Conservation (phyloP, 2,329 filamentous ascomycete genomes). For the Cercospora canescens region DNA sequence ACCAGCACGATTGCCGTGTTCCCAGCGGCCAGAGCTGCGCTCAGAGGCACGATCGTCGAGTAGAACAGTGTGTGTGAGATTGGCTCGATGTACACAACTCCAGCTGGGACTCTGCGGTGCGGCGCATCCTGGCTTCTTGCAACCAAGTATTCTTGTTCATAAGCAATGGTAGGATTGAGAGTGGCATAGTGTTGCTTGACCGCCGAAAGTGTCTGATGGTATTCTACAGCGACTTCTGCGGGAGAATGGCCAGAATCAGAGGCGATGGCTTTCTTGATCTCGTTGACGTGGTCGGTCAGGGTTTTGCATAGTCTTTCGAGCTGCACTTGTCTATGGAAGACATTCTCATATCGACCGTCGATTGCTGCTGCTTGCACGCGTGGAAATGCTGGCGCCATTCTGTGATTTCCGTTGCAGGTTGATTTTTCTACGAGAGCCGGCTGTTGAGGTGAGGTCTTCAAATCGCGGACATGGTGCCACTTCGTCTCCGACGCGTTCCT, state of each 20-base stretch:
- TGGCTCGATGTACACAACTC: constrained; percentile 52
- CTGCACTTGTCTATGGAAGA: constrained; percentile 50
- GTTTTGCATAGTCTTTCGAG: constrained; percentile 45
- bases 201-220: constrained; percentile 41
- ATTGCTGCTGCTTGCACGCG: constrained; percentile 44
- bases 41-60: constrained; percentile 46
- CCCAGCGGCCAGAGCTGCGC: constrained; percentile 51
- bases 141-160: constrained; percentile 46
- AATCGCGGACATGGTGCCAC: neutral
- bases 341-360: constrained; percentile 47
- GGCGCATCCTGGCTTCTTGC: constrained; percentile 42
- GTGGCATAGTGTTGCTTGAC: constrained; percentile 43
- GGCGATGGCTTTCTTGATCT: constrained; percentile 43
- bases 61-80: constrained; percentile 51
- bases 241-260: constrained; percentile 40
- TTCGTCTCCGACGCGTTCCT: neutral
- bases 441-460: neutral
- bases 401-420: neutral
- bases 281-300: constrained; percentile 38
- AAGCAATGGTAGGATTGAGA: constrained; percentile 41
- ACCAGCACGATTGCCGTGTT: constrained; percentile 55
- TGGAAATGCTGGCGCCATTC: constrained; percentile 33
- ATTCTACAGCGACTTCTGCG: constrained; percentile 45
- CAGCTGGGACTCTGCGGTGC: constrained; percentile 38
- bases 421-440: neutral